phyloP scores from a whole-genome alignment of 192 early-diverging fungal species.

The Martensiomyces pterosporus region DNA sequence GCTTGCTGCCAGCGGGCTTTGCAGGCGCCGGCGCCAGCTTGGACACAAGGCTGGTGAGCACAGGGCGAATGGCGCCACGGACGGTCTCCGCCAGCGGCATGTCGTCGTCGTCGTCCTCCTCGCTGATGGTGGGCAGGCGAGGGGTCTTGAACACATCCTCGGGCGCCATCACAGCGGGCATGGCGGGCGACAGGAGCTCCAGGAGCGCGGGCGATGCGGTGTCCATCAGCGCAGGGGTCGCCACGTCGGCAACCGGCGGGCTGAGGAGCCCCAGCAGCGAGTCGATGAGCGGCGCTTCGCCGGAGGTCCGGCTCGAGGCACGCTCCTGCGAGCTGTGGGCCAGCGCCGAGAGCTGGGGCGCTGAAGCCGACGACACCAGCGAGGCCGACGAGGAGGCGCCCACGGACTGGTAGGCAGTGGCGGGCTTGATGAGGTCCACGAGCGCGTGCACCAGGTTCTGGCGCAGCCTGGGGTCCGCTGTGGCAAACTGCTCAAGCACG shows the following conservation, averaged over 20 bases:
- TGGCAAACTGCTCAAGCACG: constrained; percentile 26
- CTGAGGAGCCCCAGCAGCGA: constrained; percentile 38
- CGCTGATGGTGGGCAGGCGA: constrained; percentile 8
- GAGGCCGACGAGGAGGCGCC: neutral
- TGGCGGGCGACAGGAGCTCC: constrained; percentile 14
- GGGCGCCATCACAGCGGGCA: constrained; percentile 3
- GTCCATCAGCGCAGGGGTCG: constrained; percentile 4
- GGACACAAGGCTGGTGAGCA: too few relatives aligned
- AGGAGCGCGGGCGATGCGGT: constrained; percentile 3
- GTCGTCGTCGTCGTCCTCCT: constrained; percentile 6
- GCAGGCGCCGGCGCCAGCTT: neutral
- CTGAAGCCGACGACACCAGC: constrained; percentile 1
- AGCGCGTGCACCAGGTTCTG: constrained; percentile 45
- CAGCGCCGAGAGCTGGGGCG: constrained; percentile 1
- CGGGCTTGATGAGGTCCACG: constrained; percentile 36
- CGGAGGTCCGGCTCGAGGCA: constrained; percentile 3
- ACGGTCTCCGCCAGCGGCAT: neutral
- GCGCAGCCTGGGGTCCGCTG: constrained; percentile 23
- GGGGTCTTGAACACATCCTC: constrained; percentile 19
- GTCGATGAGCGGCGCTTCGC: constrained; percentile 26
- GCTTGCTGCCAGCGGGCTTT: neutral
- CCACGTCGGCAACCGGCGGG: constrained; percentile 9
- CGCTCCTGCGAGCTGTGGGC: constrained; percentile 12
- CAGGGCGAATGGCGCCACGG: too few relatives aligned
- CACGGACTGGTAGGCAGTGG: constrained; percentile 29